Percentiles rank a stretch among this genome's conserved stretches.
phyloP scores from a whole-genome alignment of 1,139 yeast genomes.

The Saccharomyces hybrid region DNA sequence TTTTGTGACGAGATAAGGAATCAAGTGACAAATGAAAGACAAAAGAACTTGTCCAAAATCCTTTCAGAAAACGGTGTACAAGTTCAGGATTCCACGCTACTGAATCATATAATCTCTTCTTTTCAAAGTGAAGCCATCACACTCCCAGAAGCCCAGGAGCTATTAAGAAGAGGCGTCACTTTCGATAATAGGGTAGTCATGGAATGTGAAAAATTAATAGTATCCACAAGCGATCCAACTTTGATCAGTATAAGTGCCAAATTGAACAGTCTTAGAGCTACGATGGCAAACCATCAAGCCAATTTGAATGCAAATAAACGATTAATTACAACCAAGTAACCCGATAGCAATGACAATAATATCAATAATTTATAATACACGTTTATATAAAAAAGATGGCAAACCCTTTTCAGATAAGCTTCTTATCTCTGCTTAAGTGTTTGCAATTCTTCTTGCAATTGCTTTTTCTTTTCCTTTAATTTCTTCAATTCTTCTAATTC shows the following conservation, averaged over 20 bases:
- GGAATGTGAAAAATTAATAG: conserved; percentile 35
- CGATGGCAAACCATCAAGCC: conserved; percentile 31
- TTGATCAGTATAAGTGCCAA: conserved; percentile 38
- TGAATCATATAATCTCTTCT: conserved; percentile 21
- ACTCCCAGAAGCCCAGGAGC: conserved; percentile 30
- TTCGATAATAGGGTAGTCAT: conserved; percentile 35
- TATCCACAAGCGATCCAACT: conserved; percentile 41
- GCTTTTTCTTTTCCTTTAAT: conserved; percentile 33
- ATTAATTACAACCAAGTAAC: background rate
- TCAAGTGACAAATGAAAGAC: conserved; percentile 20
- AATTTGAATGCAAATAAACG: conserved; percentile 22
- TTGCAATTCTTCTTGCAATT: conserved; percentile 30
- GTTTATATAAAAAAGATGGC: background rate
- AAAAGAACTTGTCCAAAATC: conserved; percentile 17
- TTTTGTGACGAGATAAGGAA: conserved; percentile 25
- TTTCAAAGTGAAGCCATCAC: conserved; percentile 25
- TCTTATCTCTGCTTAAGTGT: conserved; percentile 22
- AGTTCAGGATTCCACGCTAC: conserved; percentile 24
- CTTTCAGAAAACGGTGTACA: conserved; percentile 20
- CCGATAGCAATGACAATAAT: conserved; percentile 1
- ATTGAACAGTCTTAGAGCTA: conserved; percentile 32
- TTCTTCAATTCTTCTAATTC: conserved; percentile 33
- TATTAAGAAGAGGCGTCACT: conserved; percentile 33
- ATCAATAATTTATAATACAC: conserved; percentile 7
- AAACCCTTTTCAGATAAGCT: conserved; percentile 1